Percentiles rank a stretch among this genome's conserved stretches.
Conservation (phyloP, 805 yeast species). For the Nakazawaea peltata region DNA sequence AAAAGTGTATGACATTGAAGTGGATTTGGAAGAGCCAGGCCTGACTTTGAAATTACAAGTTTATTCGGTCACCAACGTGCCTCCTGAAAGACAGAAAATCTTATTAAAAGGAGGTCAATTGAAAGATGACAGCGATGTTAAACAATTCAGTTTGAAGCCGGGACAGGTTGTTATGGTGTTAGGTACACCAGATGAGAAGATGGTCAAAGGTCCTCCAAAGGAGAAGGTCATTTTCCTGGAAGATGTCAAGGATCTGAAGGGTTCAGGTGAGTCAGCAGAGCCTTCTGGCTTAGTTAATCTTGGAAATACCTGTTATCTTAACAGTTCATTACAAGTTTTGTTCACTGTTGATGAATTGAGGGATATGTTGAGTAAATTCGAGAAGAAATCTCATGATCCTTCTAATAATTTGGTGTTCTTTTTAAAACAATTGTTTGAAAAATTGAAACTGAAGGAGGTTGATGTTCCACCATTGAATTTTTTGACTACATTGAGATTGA, state of each 20-base stretch:
- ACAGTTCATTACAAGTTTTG: slow-evolving; percentile 57
- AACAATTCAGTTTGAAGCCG: slow-evolving; percentile 47
- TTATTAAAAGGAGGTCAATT: slow-evolving; percentile 86
- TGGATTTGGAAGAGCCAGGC: slow-evolving; percentile 51
- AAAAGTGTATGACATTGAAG: slow-evolving; percentile 49
- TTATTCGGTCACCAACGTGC: slow-evolving; percentile 68
- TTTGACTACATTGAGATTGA: slow-evolving; percentile 53
- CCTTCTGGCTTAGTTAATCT: slow-evolving; percentile 65
- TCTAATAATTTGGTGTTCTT: slow-evolving; percentile 19
- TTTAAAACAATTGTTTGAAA: slow-evolving; percentile 35
- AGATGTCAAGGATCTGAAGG: slow-evolving; percentile 47
- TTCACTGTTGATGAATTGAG: slow-evolving; percentile 36
- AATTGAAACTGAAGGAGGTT: slow-evolving; percentile 34
- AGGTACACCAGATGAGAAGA: slow-evolving; percentile 76
- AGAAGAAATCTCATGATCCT: slow-evolving; percentile 10
- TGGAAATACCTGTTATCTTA: slow-evolving; percentile 76
- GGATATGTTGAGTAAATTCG: slow-evolving; percentile 19
- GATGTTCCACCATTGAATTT: slow-evolving; percentile 62
- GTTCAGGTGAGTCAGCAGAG: slow-evolving; percentile 28
- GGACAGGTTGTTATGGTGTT: slow-evolving; percentile 76
- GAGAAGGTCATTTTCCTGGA: slow-evolving; percentile 55
- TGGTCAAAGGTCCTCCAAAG: slow-evolving; percentile 43
- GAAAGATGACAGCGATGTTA: slow-evolving; percentile 52
- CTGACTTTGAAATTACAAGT: slow-evolving; percentile 60
- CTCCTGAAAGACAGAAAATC: slow-evolving; percentile 85